phyloP scores from a whole-genome alignment of 2,329 filamentous ascomycete genomes.

The Hypoxylon sp. region DNA sequence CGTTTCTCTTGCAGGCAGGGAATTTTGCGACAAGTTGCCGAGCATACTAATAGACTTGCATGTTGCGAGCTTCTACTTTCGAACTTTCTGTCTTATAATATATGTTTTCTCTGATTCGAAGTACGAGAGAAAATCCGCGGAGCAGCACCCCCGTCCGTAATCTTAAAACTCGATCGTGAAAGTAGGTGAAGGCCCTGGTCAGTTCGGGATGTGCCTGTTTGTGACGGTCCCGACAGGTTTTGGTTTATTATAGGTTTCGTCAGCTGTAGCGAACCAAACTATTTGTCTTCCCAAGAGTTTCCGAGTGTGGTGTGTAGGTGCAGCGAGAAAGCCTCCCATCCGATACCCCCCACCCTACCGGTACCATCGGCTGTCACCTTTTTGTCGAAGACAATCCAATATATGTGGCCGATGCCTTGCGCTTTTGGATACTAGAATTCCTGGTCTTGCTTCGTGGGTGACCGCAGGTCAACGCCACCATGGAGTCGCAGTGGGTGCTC shows the following conservation, averaged over 20 bases:
- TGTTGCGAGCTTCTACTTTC: slow-evolving; percentile 31
- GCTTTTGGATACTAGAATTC: slow-evolving; percentile 22
- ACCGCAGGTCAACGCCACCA: slow-evolving; percentile 40
- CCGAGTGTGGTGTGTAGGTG: slow-evolving; percentile 9
- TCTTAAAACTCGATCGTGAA: slow-evolving; percentile 34
- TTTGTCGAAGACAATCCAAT: slow-evolving; percentile 28
- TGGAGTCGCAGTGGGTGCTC: slow-evolving; percentile 47
- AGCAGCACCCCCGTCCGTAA: slow-evolving; percentile 24
- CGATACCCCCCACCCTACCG: slow-evolving; percentile 29
- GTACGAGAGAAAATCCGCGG: slow-evolving; percentile 6
- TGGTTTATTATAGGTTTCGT: slow-evolving; percentile 35
- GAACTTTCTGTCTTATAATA: slow-evolving; percentile 24
- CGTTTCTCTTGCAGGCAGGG: background rate
- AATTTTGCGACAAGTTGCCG: background rate
- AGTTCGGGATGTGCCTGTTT: slow-evolving; percentile 30
- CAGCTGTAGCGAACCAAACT: slow-evolving; percentile 30
- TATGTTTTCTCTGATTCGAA: slow-evolving; percentile 8
- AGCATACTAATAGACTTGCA: background rate
- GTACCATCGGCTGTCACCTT: slow-evolving; percentile 26
- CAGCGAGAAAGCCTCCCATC: slow-evolving; percentile 27
- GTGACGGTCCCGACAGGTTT: slow-evolving; percentile 36
- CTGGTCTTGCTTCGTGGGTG: slow-evolving; percentile 31
- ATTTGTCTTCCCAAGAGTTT: slow-evolving; percentile 4
- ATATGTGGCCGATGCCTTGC: slow-evolving; percentile 39
- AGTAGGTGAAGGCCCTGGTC: slow-evolving; percentile 36